Conservation (phyloP, 2,329 filamentous ascomycete genomes). For the Hortaea werneckii region DNA sequence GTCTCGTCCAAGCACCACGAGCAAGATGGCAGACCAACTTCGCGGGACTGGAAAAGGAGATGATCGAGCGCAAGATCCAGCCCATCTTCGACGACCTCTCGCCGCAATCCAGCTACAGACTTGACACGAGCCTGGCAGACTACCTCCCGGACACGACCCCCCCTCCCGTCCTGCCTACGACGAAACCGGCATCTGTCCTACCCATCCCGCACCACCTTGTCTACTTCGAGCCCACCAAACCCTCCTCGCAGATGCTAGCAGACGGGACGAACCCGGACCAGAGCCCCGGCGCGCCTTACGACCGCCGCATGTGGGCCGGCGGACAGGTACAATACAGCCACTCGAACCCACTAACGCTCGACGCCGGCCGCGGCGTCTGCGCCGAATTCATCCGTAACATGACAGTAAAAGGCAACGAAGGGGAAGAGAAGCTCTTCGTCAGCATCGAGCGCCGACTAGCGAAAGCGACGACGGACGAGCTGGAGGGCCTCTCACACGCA, state of each 20-base stretch:
- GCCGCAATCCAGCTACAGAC: slow-evolving; percentile 54
- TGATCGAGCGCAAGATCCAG: slow-evolving; percentile 41
- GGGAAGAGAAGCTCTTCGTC: slow-evolving; percentile 50
- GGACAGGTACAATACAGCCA: slow-evolving; percentile 54
- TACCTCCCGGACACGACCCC: slow-evolving; percentile 34
- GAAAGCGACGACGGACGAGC: slow-evolving; percentile 17
- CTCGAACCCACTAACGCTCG: slow-evolving; percentile 21
- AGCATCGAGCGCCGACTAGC: slow-evolving; percentile 46
- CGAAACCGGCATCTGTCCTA: slow-evolving; percentile 18
- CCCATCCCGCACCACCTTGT: slow-evolving; percentile 70
- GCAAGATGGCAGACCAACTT: slow-evolving; percentile 26
- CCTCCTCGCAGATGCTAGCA: slow-evolving; percentile 52
- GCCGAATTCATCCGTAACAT: slow-evolving; percentile 40
- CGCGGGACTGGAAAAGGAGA: slow-evolving; percentile 30
- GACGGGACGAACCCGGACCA: slow-evolving; percentile 82
- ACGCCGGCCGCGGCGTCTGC: slow-evolving; percentile 31
- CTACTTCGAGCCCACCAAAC: slow-evolving; percentile 69
- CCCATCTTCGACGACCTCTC: slow-evolving; percentile 47
- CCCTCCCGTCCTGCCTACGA: slow-evolving; percentile 11
- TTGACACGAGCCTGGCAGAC: slow-evolving; percentile 52
- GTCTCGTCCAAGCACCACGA: slow-evolving; percentile 2
- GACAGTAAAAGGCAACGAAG: slow-evolving; percentile 39
- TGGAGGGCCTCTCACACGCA: slow-evolving; percentile 25
- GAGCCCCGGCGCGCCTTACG: slow-evolving; percentile 61
- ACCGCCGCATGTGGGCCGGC: slow-evolving; percentile 79